A percentile compares a stretch with the other conserved stretches of the same genome.
These are phyloP conservation scores for Fallopia convolvulus DNA, from an alignment of 148 eudicot genomes.

Conservation along the genomic window DNA sequence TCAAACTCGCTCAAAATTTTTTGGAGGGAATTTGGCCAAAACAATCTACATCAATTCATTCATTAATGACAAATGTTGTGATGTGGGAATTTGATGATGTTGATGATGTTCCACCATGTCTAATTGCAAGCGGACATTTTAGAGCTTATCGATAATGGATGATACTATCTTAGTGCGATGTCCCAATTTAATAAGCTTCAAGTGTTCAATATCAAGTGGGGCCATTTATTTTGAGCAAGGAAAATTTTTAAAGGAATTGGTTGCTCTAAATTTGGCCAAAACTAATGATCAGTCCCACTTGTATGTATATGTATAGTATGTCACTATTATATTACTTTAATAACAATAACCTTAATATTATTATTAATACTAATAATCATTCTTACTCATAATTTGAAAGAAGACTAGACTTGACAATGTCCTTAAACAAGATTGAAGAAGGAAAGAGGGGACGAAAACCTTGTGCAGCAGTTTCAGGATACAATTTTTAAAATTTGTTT, in stretches of 20 bases:
- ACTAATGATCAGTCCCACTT: constrained; percentile 30
- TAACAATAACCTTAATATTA: too few relatives aligned
- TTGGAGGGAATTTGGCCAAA: too few relatives aligned
- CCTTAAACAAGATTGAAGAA: constrained; percentile 39
- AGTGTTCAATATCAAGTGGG: constrained; percentile 12
- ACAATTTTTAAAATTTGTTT: constrained; percentile 20
- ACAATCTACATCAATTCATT: constrained; percentile 10
- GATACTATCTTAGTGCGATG: constrained; percentile 23
- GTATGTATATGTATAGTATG: neutral
- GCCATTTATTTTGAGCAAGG: neutral
- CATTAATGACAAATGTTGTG: neutral
- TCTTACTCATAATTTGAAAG: constrained; percentile 16
- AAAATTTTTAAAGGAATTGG: constrained; percentile 11
- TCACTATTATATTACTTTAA: too few relatives aligned
- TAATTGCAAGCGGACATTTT: constrained; percentile 5
- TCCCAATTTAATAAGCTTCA: constrained; percentile 27
- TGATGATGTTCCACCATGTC: neutral
- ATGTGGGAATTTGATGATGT: neutral
- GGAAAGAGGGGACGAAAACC: constrained; percentile 44
- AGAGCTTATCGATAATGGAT: constrained; percentile 17
- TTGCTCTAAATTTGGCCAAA: constrained; percentile 26
- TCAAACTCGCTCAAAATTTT: too few relatives aligned
- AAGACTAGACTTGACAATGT: constrained; percentile 31
- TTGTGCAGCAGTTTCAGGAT: constrained; percentile 18
- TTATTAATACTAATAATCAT: too few relatives aligned